Conservation (phyloP, 2,329 filamentous ascomycete genomes). For the Aotearoamyces nothofagi region DNA sequence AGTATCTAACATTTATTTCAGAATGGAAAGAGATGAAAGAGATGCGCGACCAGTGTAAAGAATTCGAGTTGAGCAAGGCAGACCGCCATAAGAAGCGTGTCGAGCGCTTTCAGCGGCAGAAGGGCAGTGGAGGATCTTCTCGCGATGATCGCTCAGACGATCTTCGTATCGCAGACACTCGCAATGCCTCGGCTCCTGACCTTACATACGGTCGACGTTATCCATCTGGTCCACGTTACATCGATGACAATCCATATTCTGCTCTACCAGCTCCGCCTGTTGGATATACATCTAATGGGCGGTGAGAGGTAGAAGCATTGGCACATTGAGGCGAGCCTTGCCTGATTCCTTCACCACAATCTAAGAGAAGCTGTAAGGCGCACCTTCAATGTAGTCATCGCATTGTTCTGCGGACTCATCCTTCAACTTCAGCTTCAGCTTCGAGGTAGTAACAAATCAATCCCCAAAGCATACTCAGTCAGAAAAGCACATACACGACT, state of each 20-base stretch:
- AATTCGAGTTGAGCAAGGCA: conserved; percentile 34
- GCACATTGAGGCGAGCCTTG: neutral
- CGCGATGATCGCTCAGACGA: conserved; percentile 3
- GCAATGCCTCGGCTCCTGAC: conserved; percentile 15
- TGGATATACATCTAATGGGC: conserved; percentile 9
- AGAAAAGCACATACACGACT: neutral
- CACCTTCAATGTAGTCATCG: too few relatives aligned
- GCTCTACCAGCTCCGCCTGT: conserved; percentile 19
- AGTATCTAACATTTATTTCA: conserved; percentile 14
- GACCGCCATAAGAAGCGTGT: conserved; percentile 27
- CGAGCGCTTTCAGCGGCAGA: conserved; percentile 25
- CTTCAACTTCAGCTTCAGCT: neutral
- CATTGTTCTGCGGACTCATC: too few relatives aligned
- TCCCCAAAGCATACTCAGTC: neutral
- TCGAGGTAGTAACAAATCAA: neutral
- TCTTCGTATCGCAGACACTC: conserved; percentile 16
- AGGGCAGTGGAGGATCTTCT: conserved; percentile 21
- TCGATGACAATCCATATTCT: conserved; percentile 29
- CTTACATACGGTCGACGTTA: conserved; percentile 14
- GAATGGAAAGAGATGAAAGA: conserved; percentile 56
- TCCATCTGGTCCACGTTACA: conserved; percentile 24
- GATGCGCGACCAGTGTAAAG: conserved; percentile 37
- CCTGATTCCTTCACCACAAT: neutral
- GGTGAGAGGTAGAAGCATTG: neutral
- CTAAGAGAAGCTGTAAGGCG: too few relatives aligned